Conservation (phyloP, 1,139 yeast genomes). For the Suhomyces maxii region DNA sequence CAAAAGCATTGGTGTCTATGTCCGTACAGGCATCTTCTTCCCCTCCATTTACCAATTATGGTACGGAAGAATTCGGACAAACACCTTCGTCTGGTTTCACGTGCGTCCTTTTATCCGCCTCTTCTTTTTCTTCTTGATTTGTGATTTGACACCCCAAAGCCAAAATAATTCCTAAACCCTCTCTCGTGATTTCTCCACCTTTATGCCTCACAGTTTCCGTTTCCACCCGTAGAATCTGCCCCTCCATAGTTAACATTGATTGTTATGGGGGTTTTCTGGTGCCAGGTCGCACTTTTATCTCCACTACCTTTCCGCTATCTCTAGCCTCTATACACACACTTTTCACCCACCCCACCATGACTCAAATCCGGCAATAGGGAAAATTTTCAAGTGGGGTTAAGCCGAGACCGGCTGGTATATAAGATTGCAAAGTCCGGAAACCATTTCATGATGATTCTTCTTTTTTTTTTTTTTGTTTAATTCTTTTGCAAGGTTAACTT, state of each 20-base stretch:
- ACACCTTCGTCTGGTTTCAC: neutral
- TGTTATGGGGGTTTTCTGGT: too few species aligned
- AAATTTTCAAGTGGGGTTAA: constrained; percentile 11
- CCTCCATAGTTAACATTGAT: too few species aligned
- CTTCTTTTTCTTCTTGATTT: neutral
- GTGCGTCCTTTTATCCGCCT: constrained; percentile 6
- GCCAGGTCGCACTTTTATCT: too few species aligned
- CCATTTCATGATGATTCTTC: too few species aligned
- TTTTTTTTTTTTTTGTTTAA: too few species aligned
- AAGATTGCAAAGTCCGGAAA: constrained; percentile 3
- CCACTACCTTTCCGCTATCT: too few species aligned
- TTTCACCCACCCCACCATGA: constrained; percentile 8
- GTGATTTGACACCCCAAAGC: too few species aligned
- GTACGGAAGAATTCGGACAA: constrained; percentile 2
- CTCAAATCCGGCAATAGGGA: constrained; percentile 7
- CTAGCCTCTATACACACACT: too few species aligned
- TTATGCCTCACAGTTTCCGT: neutral
- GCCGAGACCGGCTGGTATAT: constrained; percentile 1
- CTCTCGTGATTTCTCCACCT: neutral
- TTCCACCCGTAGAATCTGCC: neutral
- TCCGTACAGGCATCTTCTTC: too few species aligned
- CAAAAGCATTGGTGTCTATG: neutral
- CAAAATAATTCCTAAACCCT: too few species aligned
- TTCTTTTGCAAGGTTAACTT: neutral
- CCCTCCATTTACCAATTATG: too few species aligned